phyloP scores from a whole-genome alignment of 2,329 filamentous ascomycete species.

The Ceratocystiopsis sp. region DNA sequence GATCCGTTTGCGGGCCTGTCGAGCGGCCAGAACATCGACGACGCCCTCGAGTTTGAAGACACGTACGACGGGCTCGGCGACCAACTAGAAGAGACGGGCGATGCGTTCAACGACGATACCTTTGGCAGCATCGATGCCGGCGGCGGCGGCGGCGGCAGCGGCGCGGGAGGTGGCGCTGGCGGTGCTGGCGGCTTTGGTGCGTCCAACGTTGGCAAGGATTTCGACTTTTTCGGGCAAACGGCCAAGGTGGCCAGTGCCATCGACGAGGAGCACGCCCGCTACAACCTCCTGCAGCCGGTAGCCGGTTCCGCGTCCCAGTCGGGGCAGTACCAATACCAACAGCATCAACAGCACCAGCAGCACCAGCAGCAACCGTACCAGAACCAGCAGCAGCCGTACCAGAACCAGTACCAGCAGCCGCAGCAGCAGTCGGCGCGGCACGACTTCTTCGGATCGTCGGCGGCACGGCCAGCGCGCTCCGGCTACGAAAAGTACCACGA shows the following conservation, averaged over 20 bases:
- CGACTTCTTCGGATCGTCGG: constrained; percentile 6
- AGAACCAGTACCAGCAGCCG: constrained; percentile 4
- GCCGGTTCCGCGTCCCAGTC: constrained; percentile 21
- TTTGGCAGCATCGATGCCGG: constrained; percentile 40
- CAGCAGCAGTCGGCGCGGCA: constrained; percentile 10
- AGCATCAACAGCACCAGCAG: constrained; percentile 10
- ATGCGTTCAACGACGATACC: constrained; percentile 93
- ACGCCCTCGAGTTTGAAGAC: constrained; percentile 70
- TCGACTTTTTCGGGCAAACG: constrained; percentile 91
- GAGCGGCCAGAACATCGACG: constrained; percentile 42
- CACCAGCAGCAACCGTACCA: constrained; percentile 2
- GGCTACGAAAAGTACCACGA: constrained; percentile 89
- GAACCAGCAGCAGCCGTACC: constrained; percentile 5
- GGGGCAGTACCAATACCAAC: not conserved
- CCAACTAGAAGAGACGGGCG: constrained; percentile 76
- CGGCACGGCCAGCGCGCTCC: constrained; percentile 46
- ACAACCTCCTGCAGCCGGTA: constrained; percentile 53
- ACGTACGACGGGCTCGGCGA: constrained; percentile 93
- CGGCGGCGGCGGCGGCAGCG: constrained; percentile 15
- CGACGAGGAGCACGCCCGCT: constrained; percentile 79
- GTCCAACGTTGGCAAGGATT: constrained; percentile 65
- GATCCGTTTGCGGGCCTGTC: constrained; percentile 82
- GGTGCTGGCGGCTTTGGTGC: constrained; percentile 14
- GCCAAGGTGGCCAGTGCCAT: constrained; percentile 74
- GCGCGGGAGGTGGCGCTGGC: constrained; percentile 16